Conservation (phyloP, 2,329 filamentous ascomycete genomes). For the Pseudocercospora pini-densiflorae region DNA sequence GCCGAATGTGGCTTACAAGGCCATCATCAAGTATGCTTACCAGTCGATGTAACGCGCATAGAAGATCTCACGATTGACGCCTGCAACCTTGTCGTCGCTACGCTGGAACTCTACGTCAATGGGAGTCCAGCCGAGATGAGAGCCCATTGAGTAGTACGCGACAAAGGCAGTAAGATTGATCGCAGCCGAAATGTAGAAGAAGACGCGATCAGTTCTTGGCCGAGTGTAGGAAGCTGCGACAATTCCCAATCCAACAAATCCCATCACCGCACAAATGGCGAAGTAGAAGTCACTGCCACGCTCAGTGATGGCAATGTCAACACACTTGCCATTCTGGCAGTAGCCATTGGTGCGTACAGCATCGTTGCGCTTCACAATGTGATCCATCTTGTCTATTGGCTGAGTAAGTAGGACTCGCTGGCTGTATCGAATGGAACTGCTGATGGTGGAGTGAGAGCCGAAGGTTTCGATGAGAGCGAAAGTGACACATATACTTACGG, state of each 20-base stretch:
- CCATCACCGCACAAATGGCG: conserved; percentile 64
- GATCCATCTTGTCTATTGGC: conserved; percentile 15
- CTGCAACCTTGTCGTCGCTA: conserved; percentile 48
- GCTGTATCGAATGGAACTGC: not conserved
- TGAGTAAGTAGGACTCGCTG: not conserved
- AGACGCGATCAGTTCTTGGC: conserved; percentile 58
- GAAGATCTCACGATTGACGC: conserved; percentile 62
- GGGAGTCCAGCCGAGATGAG: conserved; percentile 63
- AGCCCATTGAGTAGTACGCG: conserved; percentile 66
- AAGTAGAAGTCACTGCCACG: conserved; percentile 68
- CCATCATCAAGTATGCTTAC: conserved; percentile 38
- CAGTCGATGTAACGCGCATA: conserved; percentile 68
- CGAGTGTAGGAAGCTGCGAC: conserved; percentile 14
- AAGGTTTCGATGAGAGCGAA: not conserved
- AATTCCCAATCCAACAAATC: conserved; percentile 56
- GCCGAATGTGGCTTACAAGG: not conserved
- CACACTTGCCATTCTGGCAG: conserved; percentile 51
- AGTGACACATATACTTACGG: conserved; percentile 5
- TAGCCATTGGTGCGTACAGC: conserved; percentile 38
- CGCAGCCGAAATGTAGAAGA: conserved; percentile 63
- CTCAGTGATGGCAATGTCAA: conserved; percentile 63
- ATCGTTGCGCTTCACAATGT: conserved; percentile 21
- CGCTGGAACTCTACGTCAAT: conserved; percentile 62
- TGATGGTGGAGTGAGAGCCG: not conserved
- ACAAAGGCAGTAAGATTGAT: conserved; percentile 63